Conservation (phyloP, 345 rosid species). For the Salix brachista region DNA sequence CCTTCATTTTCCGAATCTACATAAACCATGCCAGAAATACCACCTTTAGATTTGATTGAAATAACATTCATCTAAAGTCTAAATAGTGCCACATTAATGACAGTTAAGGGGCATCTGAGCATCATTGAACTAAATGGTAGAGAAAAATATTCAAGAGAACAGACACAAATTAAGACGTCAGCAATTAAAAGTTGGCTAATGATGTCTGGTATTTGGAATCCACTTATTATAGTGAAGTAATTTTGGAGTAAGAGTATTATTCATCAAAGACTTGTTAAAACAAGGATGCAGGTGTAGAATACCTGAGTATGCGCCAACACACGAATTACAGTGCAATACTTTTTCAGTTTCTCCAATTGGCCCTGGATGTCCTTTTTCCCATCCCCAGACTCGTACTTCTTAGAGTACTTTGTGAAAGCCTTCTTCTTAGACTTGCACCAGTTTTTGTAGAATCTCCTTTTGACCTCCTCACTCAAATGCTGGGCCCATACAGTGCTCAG, state of each 20-base stretch:
- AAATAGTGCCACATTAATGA: background rate
- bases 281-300: background rate
- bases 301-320: conserved; percentile 82
- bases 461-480: conserved; percentile 77
- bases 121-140: background rate
- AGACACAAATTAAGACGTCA: background rate
- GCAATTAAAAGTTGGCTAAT: background rate
- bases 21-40: background rate
- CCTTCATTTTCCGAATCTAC: conserved; percentile 84
- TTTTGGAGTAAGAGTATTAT: too few species aligned
- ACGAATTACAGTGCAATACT: conserved; percentile 55
- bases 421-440: conserved; percentile 86
- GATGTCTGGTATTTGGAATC: background rate
- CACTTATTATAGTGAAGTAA: too few species aligned
- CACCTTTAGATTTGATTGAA: background rate
- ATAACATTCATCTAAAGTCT: background rate
- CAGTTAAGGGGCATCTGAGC: background rate
- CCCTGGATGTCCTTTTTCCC: conserved; percentile 55
- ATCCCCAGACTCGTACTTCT: conserved; percentile 51
- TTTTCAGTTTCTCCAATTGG: conserved; percentile 73
- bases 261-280: too few species aligned
- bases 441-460: conserved; percentile 74
- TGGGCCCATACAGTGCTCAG: conserved; percentile 80
- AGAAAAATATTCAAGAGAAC: background rate
- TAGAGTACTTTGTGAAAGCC: conserved; percentile 62